Evolutionary conservation across 1,284 basidiomycete genomes (phyloP).

Genomic region (Marasmius fiardii): DNA sequence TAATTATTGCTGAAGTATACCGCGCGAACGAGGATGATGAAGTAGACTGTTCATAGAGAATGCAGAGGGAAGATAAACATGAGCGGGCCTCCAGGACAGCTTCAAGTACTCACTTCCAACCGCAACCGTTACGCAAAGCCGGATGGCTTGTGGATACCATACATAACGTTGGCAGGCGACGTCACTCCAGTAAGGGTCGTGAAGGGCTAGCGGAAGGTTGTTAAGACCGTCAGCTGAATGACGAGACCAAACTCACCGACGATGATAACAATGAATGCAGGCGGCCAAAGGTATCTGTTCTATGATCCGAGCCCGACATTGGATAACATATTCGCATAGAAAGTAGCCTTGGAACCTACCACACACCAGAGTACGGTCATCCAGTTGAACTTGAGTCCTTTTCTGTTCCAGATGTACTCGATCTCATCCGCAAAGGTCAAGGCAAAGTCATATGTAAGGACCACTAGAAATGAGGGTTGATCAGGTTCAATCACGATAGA

Average conservation of each 20-base stretch:
- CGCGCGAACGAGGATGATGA: not conserved
- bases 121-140: not conserved
- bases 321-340: too few species aligned
- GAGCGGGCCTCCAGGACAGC: not conserved
- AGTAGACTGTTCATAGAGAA: not conserved
- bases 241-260: not conserved
- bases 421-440: constrained; percentile 1
- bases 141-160: not conserved
- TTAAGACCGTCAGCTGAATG: too few species aligned
- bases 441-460: not conserved
- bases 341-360: not conserved
- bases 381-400: not conserved
- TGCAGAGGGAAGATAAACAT: not conserved
- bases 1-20: not conserved
- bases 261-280: not conserved
- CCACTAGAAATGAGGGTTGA: not conserved
- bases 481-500: not conserved
- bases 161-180: not conserved
- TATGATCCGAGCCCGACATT: too few species aligned
- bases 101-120: not conserved
- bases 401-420: not conserved
- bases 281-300: not conserved
- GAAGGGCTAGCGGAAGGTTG: not conserved
- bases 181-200: not conserved
- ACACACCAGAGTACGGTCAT: not conserved